phyloP scores from a whole-genome alignment of 2,329 filamentous ascomycete species.

The Fusarium verrucosum region DNA sequence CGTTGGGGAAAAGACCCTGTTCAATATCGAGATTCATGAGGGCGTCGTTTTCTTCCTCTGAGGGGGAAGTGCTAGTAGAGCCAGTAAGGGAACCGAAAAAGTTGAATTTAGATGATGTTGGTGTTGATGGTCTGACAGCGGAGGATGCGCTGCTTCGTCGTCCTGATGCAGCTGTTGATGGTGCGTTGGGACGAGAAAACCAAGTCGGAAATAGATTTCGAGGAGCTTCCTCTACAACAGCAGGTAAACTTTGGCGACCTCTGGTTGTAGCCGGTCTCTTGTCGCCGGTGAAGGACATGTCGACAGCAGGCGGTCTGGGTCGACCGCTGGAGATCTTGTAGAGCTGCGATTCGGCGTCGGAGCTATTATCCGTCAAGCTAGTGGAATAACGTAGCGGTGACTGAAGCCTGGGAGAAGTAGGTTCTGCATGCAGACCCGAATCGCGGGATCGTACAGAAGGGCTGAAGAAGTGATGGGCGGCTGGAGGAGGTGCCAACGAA shows the following conservation, averaged over 20 bases:
- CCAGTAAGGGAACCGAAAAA: conserved; percentile 57
- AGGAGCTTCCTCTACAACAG: conserved; percentile 31
- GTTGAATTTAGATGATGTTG: conserved; percentile 54
- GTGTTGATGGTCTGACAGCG: conserved; percentile 49
- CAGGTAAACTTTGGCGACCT: conserved; percentile 18
- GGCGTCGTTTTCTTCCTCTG: conserved; percentile 57
- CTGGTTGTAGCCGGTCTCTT: conserved; percentile 27
- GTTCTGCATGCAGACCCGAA: conserved; percentile 40
- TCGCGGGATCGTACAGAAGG: conserved; percentile 38
- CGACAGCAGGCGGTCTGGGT: conserved; percentile 44
- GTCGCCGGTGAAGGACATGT: conserved; percentile 48
- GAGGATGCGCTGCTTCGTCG: conserved; percentile 36
- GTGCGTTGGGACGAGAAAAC: conserved; percentile 36
- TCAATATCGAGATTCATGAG: conserved; percentile 65
- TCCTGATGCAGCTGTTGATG: conserved; percentile 19
- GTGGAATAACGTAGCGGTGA: conserved; percentile 48
- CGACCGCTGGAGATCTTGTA: conserved; percentile 20
- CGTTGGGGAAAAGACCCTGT: conserved; percentile 61
- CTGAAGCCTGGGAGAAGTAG: conserved; percentile 44
- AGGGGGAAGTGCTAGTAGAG: conserved; percentile 52
- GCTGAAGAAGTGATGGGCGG: conserved; percentile 31
- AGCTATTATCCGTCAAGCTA: conserved; percentile 36
- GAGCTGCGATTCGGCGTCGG: conserved; percentile 24
- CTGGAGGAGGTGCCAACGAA: conserved; percentile 24
- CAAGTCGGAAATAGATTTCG: conserved; percentile 36